Evolutionary conservation across 1,284 basidiomycete species (phyloP), one percentile per base, ranked within the genome.

Genomic region (Inonotus obliquus): DNA sequence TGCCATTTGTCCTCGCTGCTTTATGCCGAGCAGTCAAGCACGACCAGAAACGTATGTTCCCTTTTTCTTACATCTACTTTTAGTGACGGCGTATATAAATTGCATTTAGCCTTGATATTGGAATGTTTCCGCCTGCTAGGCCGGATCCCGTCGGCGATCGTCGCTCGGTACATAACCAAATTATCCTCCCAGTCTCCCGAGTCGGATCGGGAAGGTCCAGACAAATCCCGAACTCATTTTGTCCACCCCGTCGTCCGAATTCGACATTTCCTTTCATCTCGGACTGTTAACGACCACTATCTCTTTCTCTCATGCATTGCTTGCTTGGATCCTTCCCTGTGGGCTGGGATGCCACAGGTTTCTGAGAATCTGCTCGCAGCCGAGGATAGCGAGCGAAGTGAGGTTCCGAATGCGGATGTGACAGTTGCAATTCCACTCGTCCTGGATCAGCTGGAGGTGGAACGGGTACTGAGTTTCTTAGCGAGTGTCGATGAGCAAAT

Each of bases 371-470:
- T 52, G 32, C 17, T 52, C 2, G 2, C 10, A 5, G 6, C 51
- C 14, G 27, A 14, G 14, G 32, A n/a, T 17, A 19, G 32, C 32
- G 51, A 52, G 19, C 51, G 35, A 27, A 23, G 35, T n/a, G n/a
- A 9, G 5, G 51, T 17, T 6, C 14, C 10, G 25, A 27, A 37
- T 32, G 7, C n/a, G 51, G 29, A 2, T 29, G 32, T 17, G 10
- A 25, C 71, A 14, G 69, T 76, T 2, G 76, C 79, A 4, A 72
- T 79, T 27, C 77, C 80, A 38, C 73, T 82, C 1, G 73, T 83
- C 4, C 71, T 91, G 54, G 85, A 89, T 37, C 81, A 76, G 60
- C 80, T 79, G 78, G 89, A 91, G 62, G 89, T 91, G 35, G 85
- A 86, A 62, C 75, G 77, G 38, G 76, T 91, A 25, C 86, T 92